phyloP scores from a whole-genome alignment of 352 stramenopile species.

The Phytophthora crassamura region DNA sequence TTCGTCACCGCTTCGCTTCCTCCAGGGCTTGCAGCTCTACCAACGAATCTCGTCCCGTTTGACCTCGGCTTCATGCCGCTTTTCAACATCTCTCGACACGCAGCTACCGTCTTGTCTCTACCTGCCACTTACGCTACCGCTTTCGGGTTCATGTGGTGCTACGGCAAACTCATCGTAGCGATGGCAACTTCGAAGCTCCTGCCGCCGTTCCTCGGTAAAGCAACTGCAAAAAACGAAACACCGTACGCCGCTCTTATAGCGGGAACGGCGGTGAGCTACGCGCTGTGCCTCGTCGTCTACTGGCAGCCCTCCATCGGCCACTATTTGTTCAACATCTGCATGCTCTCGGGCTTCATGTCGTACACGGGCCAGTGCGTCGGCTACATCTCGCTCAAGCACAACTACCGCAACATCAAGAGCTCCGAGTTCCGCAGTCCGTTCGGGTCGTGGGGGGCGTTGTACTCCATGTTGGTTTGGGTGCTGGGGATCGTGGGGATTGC shows the following conservation, averaged over 20 bases:
- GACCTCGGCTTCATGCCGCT: slow-evolving; percentile 43
- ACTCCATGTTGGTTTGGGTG: slow-evolving; percentile 43
- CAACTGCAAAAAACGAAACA: slow-evolving; percentile 14
- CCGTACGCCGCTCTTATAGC: slow-evolving; percentile 35
- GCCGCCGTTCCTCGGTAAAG: slow-evolving; percentile 36
- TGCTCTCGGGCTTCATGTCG: slow-evolving; percentile 44
- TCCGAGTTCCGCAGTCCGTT: slow-evolving; percentile 52
- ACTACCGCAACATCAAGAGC: slow-evolving; percentile 52
- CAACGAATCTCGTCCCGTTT: slow-evolving; percentile 36
- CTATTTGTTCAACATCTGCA: slow-evolving; percentile 47
- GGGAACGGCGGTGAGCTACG: slow-evolving; percentile 39
- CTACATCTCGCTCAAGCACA: slow-evolving; percentile 52
- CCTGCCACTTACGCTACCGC: slow-evolving; percentile 60
- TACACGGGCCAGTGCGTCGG: slow-evolving; percentile 53
- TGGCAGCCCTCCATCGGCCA: slow-evolving; percentile 26
- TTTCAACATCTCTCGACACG: slow-evolving; percentile 22
- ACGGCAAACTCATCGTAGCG: slow-evolving; percentile 55
- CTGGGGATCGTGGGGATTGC: slow-evolving; percentile 34
- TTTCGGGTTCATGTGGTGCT: slow-evolving; percentile 66
- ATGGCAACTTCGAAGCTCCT: slow-evolving; percentile 57
- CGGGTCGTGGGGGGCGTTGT: slow-evolving; percentile 35
- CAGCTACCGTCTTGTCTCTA: slow-evolving; percentile 47
- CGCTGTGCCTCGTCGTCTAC: slow-evolving; percentile 43
- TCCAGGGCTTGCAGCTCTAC: slow-evolving; percentile 30
- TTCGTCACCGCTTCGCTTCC: slow-evolving; percentile 46